phyloP scores from a whole-genome alignment of 2,329 filamentous ascomycete genomes.

The Aspergillus pseudotamarii region DNA sequence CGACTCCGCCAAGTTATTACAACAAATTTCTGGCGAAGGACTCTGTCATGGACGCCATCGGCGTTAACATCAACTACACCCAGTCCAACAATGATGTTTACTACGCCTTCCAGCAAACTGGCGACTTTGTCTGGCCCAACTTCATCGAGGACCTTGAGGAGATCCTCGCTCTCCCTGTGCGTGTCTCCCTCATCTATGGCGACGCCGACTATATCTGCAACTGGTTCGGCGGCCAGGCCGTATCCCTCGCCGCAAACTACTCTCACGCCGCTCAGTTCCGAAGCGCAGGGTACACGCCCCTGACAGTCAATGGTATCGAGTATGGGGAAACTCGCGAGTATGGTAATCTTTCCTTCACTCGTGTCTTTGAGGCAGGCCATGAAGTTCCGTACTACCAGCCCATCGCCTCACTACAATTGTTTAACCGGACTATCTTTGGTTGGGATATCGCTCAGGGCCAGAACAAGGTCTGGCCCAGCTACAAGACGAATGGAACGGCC shows the following conservation, averaged over 20 bases:
- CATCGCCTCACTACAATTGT: conserved; percentile 61
- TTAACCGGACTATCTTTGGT: conserved; percentile 62
- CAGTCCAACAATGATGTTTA: conserved; percentile 46
- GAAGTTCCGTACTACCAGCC: conserved; percentile 62
- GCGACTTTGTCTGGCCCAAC: conserved; percentile 66
- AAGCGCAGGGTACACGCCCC: conserved; percentile 70
- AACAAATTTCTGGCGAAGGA: conserved; percentile 66
- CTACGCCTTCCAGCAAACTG: conserved; percentile 55
- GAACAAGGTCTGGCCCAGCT: conserved; percentile 35
- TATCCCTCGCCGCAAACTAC: conserved; percentile 63
- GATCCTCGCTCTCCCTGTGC: conserved; percentile 64
- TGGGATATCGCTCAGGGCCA: conserved; percentile 59
- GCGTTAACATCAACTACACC: conserved; percentile 65
- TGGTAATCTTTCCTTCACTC: conserved; percentile 71
- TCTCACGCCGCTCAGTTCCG: conserved; percentile 60
- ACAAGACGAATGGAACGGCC: conserved; percentile 43
- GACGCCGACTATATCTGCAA: conserved; percentile 62
- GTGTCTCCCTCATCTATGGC: conserved; percentile 72
- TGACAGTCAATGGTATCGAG: conserved; percentile 68
- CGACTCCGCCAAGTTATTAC: conserved; percentile 66
- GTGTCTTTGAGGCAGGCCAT: conserved; percentile 69
- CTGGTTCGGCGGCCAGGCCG: conserved; percentile 71
- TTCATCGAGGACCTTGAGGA: conserved; percentile 62
- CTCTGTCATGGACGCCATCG: conserved; percentile 60
- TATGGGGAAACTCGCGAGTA: conserved; percentile 74